Base-by-base conservation (phyloP, 305 asterid genomes). In the Fraxinus platypoda region DNA sequence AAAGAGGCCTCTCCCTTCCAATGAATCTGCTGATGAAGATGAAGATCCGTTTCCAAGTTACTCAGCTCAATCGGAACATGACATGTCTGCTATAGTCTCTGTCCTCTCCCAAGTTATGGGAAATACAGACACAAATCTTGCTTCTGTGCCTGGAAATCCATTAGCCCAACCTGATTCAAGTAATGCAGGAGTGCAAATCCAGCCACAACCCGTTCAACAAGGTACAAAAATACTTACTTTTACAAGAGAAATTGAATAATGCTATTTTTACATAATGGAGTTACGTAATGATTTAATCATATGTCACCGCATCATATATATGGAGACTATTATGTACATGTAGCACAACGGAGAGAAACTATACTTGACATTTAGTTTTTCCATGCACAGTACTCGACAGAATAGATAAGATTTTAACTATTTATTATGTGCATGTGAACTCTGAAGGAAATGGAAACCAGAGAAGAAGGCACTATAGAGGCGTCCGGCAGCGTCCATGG, bases 401-500 rank as follows among this genome's bases (percentile, higher is more conserved):
- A 64, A 23, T 59, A 19, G 33, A 26, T 64, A 23, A 62, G 15
- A 11, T 64, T 64, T 26, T 64, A 23, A 64, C 73, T 64, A 25
- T 11, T 26, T 9, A 64, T 3, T 13, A n/a, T 3, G 75, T 70
- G 17, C 19, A 28, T 75, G 46, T 38, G 46, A 38, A 38, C 46
- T 38, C 46, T 31, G 72, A 64, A 82, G 91, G 84, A 83, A 84
- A n/a, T 31, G 49, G 35, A 28, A 78, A 77, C 81, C 38, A 87
- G 35, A 89, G 89, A 80, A 92, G 84, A 83, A 89, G 97, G 62
- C 94, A 92, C 83, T 94, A 92, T 77, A 86, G 98, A 83, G 98
- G 98, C 7, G 98, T 94, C 6, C 79, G 98, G 46, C 98, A 92
- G 79, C 87, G 97, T 33, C 98, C 97, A 38, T 94, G 97, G 97